Evolutionary conservation across 129 eudicot genomes (phyloP).

Genomic region (Apium graveolens): DNA sequence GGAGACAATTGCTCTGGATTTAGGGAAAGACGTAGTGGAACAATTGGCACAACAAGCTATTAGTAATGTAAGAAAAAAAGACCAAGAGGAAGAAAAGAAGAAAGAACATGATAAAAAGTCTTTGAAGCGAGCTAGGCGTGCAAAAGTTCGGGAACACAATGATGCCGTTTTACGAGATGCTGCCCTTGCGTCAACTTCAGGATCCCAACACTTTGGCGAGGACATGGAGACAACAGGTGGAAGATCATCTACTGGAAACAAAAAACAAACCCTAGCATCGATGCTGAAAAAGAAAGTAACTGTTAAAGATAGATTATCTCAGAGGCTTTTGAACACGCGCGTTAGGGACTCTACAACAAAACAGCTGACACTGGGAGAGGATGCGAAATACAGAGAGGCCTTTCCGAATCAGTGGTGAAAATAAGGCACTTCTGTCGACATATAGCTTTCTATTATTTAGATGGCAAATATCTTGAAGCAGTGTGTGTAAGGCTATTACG

Average conservation of each 20-base stretch:
- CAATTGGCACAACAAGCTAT: conserved; percentile 63
- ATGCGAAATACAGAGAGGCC: conserved; percentile 70
- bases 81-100: conserved; percentile 52
- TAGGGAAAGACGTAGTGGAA: conserved; percentile 26
- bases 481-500: background rate
- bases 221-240: conserved; percentile 11
- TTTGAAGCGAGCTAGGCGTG: conserved; percentile 72
- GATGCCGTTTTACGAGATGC: conserved; percentile 73
- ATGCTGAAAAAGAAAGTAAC: conserved; percentile 88
- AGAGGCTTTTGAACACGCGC: conserved; percentile 44
- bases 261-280: conserved; percentile 63
- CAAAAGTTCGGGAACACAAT: conserved; percentile 75
- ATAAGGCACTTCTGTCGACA: background rate
- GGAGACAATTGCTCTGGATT: conserved; percentile 29
- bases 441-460: background rate
- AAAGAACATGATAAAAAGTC: conserved; percentile 42
- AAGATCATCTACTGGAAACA: conserved; percentile 21
- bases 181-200: conserved; percentile 71
- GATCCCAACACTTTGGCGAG: conserved; percentile 56
- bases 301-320: conserved; percentile 57
- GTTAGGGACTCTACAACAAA: conserved; percentile 47
- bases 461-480: background rate
- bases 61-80: conserved; percentile 67
- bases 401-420: conserved; percentile 92
- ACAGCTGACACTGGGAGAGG: conserved; percentile 55